Percentiles rank a stretch among this genome's conserved stretches.
Conservation (phyloP, 2,329 filamentous ascomycete species). For the Mycosphaerella sp. region DNA sequence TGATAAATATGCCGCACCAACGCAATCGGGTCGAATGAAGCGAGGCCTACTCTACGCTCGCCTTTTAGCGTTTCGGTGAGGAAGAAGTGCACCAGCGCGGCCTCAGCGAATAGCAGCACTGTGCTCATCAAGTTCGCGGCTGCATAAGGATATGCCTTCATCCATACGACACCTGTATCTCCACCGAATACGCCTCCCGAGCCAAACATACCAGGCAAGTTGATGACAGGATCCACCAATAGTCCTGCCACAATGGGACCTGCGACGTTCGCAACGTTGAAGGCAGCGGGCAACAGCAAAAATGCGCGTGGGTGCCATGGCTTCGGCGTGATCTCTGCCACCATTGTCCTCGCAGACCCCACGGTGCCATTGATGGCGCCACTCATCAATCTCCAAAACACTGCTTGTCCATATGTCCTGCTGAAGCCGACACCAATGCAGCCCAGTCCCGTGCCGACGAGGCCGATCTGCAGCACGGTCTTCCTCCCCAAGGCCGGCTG, state of each 20-base stretch:
- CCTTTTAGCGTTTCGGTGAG: slow-evolving; percentile 49
- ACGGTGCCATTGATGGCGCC: slow-evolving; percentile 40
- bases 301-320: slow-evolving; percentile 39
- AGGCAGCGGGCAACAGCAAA: slow-evolving; percentile 36
- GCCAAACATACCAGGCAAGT: slow-evolving; percentile 53
- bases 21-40: slow-evolving; percentile 24
- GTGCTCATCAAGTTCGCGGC: slow-evolving; percentile 58
- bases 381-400: slow-evolving; percentile 36
- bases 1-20: slow-evolving; percentile 19
- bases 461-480: slow-evolving; percentile 36
- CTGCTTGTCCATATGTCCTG: slow-evolving; percentile 37
- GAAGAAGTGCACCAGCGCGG: slow-evolving; percentile 51
- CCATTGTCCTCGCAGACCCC: slow-evolving; percentile 39
- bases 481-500: slow-evolving; percentile 42
- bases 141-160: slow-evolving; percentile 56
- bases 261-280: slow-evolving; percentile 39
- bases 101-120: slow-evolving; percentile 49
- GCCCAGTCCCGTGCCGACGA: slow-evolving; percentile 36
- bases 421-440: slow-evolving; percentile 39
- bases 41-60: slow-evolving; percentile 24
- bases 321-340: slow-evolving; percentile 37
- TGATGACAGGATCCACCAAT: slow-evolving; percentile 54
- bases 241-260: slow-evolving; percentile 54
- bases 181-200: slow-evolving; percentile 50
- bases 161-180: slow-evolving; percentile 51